phyloP scores from a whole-genome alignment of 306 rosid genomes.

The Delonix regia region DNA sequence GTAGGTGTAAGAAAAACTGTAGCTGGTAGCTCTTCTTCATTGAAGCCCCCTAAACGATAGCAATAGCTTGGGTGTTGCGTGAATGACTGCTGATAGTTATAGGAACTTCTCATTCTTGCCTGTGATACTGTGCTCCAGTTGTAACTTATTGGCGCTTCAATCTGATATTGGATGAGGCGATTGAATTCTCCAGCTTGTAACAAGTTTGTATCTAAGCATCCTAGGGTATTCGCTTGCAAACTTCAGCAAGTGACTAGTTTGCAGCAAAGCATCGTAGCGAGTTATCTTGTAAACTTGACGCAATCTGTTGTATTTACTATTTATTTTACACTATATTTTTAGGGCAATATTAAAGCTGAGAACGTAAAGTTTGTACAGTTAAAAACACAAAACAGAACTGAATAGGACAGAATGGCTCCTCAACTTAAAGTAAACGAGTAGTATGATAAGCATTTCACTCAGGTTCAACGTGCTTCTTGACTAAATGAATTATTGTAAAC shows the following conservation, averaged over 20 bases:
- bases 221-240: conserved; percentile 4
- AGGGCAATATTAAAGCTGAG: neutral
- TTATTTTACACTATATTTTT: neutral
- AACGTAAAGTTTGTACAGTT: neutral
- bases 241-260: conserved; percentile 41
- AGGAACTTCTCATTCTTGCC: conserved; percentile 40
- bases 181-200: conserved; percentile 54
- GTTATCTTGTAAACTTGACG: neutral
- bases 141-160: conserved; percentile 47
- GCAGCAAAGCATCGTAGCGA: conserved; percentile 31
- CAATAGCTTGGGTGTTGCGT: conserved; percentile 48
- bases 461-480: neutral
- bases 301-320: conserved; percentile 22
- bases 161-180: conserved; percentile 51
- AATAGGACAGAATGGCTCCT: no score
- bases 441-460: no score
- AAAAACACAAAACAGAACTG: neutral
- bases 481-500: neutral
- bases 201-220: conserved; percentile 39
- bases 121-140: conserved; percentile 32
- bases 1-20: conserved; percentile 63
- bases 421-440: no score
- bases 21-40: conserved; percentile 61
- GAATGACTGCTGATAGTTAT: conserved; percentile 37
- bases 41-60: conserved; percentile 66